A percentile compares a stretch with the other conserved stretches of the same genome.
These are phyloP conservation scores for Rosa lucieae DNA, from an alignment of 306 rosid species.

Conservation along the genomic window DNA sequence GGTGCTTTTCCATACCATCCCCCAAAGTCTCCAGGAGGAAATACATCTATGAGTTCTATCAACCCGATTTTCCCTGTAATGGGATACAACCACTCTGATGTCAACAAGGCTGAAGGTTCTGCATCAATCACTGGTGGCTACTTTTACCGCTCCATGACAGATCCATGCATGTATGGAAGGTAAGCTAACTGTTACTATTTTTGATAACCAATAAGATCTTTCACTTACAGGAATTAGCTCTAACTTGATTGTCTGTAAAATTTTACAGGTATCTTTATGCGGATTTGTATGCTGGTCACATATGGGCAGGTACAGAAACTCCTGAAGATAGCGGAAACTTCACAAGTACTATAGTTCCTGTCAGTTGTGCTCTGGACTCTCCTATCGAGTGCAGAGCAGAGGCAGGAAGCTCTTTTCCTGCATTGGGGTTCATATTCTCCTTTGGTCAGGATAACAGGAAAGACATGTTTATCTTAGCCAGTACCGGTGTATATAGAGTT, in stretches of 20 bases:
- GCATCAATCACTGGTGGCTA: constrained; percentile 41
- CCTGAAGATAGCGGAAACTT: constrained; percentile 42
- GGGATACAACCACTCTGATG: constrained; percentile 42
- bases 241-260: background rate
- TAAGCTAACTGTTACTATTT: constrained; percentile 1
- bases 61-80: constrained; percentile 33
- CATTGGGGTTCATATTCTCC: constrained; percentile 35
- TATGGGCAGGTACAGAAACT: constrained; percentile 37
- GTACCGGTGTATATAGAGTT: constrained; percentile 32
- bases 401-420: constrained; percentile 25
- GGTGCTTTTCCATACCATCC: constrained; percentile 27
- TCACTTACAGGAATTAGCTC: background rate
- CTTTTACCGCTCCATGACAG: constrained; percentile 33
- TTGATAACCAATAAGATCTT: too few species aligned
- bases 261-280: constrained; percentile 38
- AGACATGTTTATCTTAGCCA: constrained; percentile 31
- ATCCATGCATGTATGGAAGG: constrained; percentile 44
- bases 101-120: constrained; percentile 25
- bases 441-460: constrained; percentile 40
- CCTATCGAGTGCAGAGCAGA: constrained; percentile 34
- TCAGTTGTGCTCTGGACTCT: constrained; percentile 34
- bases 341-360: background rate
- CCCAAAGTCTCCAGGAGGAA: constrained; percentile 28
- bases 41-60: constrained; percentile 22
- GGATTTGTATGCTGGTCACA: constrained; percentile 32